These are phyloP conservation scores for Colletotrichum theobromicola DNA, from an alignment of 2,329 filamentous ascomycete genomes.

Conservation along the genomic window DNA sequence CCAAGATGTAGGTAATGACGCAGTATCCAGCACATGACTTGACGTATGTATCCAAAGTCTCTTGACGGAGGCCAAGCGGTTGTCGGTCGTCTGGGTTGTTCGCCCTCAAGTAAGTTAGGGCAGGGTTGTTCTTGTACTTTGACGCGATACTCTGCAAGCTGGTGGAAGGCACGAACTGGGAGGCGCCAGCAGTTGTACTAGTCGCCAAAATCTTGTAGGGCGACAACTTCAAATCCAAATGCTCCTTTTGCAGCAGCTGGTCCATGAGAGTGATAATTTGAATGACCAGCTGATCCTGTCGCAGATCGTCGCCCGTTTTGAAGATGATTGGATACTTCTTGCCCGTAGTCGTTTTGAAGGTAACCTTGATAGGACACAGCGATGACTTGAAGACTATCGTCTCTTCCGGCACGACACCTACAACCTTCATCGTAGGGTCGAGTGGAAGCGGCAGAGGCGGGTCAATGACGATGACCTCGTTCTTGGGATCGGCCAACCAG, in stretches of 20 bases:
- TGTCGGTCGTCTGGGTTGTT: constrained; percentile 88
- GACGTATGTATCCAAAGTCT: constrained; percentile 93
- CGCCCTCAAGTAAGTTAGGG: constrained; percentile 82
- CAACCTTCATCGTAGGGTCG: constrained; percentile 81
- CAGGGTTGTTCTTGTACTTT: constrained; percentile 77
- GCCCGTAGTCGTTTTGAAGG: constrained; percentile 82
- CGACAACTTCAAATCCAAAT: constrained; percentile 91
- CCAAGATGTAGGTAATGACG: constrained; percentile 96
- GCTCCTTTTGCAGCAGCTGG: constrained; percentile 91
- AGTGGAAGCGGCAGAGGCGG: constrained; percentile 87
- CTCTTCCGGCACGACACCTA: constrained; percentile 82
- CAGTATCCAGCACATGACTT: constrained; percentile 97
- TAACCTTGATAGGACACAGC: constrained; percentile 86
- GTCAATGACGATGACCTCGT: constrained; percentile 83
- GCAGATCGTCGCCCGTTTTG: constrained; percentile 94
- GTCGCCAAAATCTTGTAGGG: constrained; percentile 97
- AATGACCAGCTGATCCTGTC: constrained; percentile 96
- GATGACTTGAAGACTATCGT: constrained; percentile 96
- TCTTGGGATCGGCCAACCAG: constrained; percentile 85
- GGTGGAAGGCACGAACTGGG: constrained; percentile 90
- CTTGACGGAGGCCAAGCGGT: constrained; percentile 85
- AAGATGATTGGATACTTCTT: constrained; percentile 91
- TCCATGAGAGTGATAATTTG: constrained; percentile 97
- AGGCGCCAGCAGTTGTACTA: constrained; percentile 84
- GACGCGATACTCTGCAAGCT: constrained; percentile 82